Evolutionary conservation across 2,329 filamentous ascomycete genomes (phyloP).

Genomic region (Aspergillus fructus): DNA sequence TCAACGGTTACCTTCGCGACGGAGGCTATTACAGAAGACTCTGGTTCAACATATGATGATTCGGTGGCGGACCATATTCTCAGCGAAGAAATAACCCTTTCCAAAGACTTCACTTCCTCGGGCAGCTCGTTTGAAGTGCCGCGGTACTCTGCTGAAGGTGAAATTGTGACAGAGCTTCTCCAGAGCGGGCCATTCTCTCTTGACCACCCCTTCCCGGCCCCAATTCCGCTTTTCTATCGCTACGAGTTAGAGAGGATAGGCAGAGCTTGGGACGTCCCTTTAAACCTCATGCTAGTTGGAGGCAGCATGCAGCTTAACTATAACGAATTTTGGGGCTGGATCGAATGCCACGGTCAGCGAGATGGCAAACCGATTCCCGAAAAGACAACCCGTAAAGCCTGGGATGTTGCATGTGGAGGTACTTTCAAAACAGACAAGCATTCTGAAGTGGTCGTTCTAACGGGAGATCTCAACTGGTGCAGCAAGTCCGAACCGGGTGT

Average conservation of each 20-base stretch:
- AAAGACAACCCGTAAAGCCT: conserved; percentile 29
- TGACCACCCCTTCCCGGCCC: conserved; percentile 23
- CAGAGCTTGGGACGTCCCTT: conserved; percentile 27
- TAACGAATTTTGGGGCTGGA: conserved; percentile 35
- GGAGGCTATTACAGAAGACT: conserved; percentile 24
- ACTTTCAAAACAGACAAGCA: conserved; percentile 33
- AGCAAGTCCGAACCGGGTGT: conserved; percentile 30
- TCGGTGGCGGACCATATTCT: conserved; percentile 25
- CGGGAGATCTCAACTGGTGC: conserved; percentile 42
- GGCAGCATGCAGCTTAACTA: conserved; percentile 25
- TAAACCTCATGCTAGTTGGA: conserved; percentile 30
- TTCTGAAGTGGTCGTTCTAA: conserved; percentile 41
- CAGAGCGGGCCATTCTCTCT: conserved; percentile 38
- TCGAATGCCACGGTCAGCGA: conserved; percentile 26
- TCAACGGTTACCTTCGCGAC: conserved; percentile 28
- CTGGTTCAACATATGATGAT: conserved; percentile 27
- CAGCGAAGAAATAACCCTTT: conserved; percentile 11
- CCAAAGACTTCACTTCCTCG: background rate
- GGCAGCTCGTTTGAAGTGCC: conserved; percentile 5
- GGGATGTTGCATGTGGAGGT: conserved; percentile 34
- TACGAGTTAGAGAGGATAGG: conserved; percentile 41
- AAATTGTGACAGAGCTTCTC: conserved; percentile 30
- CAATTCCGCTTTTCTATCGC: conserved; percentile 34
- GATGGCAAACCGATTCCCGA: conserved; percentile 28
- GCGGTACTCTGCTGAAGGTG: conserved; percentile 15